Evolutionary conservation across 2,329 filamentous ascomycete genomes (phyloP), one percentile per base, ranked within the genome.

Genomic region (Fusarium sp.): DNA sequence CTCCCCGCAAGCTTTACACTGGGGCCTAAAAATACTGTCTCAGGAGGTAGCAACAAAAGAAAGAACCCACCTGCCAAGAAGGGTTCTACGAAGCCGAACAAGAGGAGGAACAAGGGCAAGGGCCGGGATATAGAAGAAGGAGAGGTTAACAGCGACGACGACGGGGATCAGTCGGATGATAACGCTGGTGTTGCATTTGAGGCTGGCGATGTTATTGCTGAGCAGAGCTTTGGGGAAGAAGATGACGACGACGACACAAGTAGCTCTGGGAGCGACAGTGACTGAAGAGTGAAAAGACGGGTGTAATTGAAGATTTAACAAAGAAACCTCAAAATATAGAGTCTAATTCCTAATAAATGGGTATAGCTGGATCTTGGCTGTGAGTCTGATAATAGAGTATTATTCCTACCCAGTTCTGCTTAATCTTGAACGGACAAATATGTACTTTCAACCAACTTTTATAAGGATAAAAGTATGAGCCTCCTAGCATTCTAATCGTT

Each of bases 251-350:
- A 82, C 65, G 75, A 76, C 15, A 83, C 82, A 15, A 84, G 83
- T 56, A 85, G 83, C 51, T 84, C 83, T 3, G 81, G 80, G 18
- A 78, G 80, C n/a, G 81, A 82, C 51, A 75, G 75, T 25, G 79
- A 79, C 6, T 63, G 14, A 46, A 22, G 8, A 8, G 51, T 63
- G 9, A 68, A 45, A 24, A 11, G 15, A 15, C 22, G 24, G 14
- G 34, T 38, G 34, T 38, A 40, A 30, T 15, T 25, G 11, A 50
- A 20, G 8, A 4, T 14, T 4, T 22, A 43, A 18, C 40, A 30
- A 18, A 5, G 47, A 42, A 38, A 34, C 15, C 27, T 18, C 25
- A 2, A 30, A 43, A 18, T 30, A n/a, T 20, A 22, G 29, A 51
- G 49, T 27, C 18, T 25, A 20, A 16, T 25, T 38, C 34, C 34